Conservation (phyloP, 225 moss, liverwort and hornwort species). For the Antitrichia curtipendula region DNA sequence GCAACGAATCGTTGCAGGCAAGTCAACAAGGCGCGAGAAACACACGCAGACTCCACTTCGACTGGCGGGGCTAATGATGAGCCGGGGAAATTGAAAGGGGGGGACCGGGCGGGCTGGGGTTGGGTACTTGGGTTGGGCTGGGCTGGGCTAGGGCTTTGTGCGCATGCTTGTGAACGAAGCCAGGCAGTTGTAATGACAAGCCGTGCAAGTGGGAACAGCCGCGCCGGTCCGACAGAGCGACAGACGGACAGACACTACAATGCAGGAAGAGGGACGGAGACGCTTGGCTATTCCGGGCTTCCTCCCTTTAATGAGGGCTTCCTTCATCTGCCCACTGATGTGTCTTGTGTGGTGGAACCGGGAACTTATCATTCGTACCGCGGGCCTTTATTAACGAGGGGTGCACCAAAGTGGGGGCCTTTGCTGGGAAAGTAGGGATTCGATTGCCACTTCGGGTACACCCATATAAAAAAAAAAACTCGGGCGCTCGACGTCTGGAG, state of each 20-base stretch:
- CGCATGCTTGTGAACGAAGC: neutral
- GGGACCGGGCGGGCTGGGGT: neutral
- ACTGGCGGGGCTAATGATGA: slow-evolving; percentile 1
- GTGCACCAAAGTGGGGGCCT: neutral
- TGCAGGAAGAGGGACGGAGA: neutral
- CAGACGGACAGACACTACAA: neutral
- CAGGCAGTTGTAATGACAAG: neutral
- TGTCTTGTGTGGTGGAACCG: neutral
- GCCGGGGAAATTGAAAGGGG: neutral
- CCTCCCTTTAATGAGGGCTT: neutral
- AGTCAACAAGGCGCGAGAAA: slow-evolving; percentile 28
- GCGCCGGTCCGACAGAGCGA: neutral
- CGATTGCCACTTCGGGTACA: neutral
- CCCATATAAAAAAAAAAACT: too few species aligned
- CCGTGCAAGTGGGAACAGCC: neutral
- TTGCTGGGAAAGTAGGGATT: neutral
- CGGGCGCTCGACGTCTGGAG: neutral
- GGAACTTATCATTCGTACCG: neutral
- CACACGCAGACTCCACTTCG: slow-evolving; percentile 4
- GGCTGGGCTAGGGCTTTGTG: neutral
- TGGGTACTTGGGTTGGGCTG: too few species aligned
- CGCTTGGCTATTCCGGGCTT: neutral
- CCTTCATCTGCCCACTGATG: neutral
- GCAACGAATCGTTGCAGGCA: neutral
- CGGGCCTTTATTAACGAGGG: neutral